phyloP scores from a whole-genome alignment of 2,329 filamentous ascomycete genomes.

The Microdochium paspali region DNA sequence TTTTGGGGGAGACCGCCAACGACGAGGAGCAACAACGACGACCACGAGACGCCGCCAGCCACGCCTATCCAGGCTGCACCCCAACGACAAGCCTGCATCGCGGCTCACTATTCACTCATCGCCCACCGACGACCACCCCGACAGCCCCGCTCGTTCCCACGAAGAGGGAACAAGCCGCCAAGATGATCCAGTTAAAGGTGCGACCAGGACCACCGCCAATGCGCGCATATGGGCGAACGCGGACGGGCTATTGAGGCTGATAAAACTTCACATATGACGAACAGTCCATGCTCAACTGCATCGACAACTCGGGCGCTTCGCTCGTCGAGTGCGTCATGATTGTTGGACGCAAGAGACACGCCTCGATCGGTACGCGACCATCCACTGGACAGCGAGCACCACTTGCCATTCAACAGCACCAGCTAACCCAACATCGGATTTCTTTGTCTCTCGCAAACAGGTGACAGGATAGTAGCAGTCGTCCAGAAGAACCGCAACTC shows the following conservation, averaged over 20 bases:
- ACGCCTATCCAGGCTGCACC: neutral
- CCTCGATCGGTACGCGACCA: constrained; percentile 66
- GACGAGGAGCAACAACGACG: neutral
- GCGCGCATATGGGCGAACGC: too few relatives aligned
- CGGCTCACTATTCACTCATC: too few relatives aligned
- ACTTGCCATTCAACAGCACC: neutral
- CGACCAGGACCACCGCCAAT: neutral
- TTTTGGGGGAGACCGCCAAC: neutral
- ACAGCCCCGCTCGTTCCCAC: neutral
- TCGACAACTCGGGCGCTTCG: constrained; percentile 98
- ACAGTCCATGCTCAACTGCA: constrained; percentile 96
- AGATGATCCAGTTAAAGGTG: constrained; percentile 90
- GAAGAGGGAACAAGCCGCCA: constrained; percentile 22
- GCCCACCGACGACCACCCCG: neutral
- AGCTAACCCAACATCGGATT: neutral
- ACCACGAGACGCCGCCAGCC: neutral
- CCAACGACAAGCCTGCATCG: neutral
- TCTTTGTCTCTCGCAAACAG: constrained; percentile 34
- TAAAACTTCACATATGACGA: neutral
- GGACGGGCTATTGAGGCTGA: too few relatives aligned
- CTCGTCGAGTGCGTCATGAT: constrained; percentile 95
- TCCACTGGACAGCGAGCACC: neutral
- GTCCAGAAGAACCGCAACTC: constrained; percentile 92
- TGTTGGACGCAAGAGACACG: constrained; percentile 79
- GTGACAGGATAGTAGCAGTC: constrained; percentile 93